Conservation (phyloP, 2,329 filamentous ascomycete genomes). For the Colletotrichum eremochloae region DNA sequence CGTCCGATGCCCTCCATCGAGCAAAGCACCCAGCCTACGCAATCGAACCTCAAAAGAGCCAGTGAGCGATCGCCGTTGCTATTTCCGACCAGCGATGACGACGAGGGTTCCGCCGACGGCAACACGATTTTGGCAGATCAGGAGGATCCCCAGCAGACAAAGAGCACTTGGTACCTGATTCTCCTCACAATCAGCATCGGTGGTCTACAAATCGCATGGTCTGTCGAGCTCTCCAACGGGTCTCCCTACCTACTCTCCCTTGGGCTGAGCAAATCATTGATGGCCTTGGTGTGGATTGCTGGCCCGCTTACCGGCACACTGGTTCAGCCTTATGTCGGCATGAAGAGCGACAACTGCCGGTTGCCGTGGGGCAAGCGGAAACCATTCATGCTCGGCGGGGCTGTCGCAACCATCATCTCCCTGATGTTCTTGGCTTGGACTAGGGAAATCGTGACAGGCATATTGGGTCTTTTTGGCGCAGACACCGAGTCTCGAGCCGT, state of each 20-base stretch:
- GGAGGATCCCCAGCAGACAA: slow-evolving; percentile 69
- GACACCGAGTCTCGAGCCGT: slow-evolving; percentile 74
- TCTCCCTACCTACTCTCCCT: slow-evolving; percentile 87
- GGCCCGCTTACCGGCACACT: slow-evolving; percentile 83
- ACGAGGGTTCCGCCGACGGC: slow-evolving; percentile 30
- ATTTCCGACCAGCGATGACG: slow-evolving; percentile 29
- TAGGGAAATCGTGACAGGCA: slow-evolving; percentile 76
- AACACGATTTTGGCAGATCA: slow-evolving; percentile 29
- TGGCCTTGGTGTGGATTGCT: slow-evolving; percentile 88
- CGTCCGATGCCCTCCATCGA: slow-evolving; percentile 36
- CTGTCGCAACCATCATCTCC: slow-evolving; percentile 74
- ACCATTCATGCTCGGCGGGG: slow-evolving; percentile 83
- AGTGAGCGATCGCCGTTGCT: slow-evolving; percentile 40
- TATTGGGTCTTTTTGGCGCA: slow-evolving; percentile 79
- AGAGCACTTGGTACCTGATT: slow-evolving; percentile 88
- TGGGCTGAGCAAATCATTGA: slow-evolving; percentile 84
- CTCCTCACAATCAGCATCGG: slow-evolving; percentile 89
- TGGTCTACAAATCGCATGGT: slow-evolving; percentile 94
- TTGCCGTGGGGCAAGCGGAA: slow-evolving; percentile 82
- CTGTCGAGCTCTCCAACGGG: slow-evolving; percentile 92
- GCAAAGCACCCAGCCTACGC: slow-evolving; percentile 27
- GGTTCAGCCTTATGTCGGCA: slow-evolving; percentile 86
- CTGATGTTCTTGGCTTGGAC: slow-evolving; percentile 81
- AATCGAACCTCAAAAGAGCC: slow-evolving; percentile 23
- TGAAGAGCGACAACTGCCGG: slow-evolving; percentile 83